Percentiles rank a stretch among this genome's conserved stretches.
Evolutionary conservation across 768 basidiomycete species (phyloP).

Genomic region (Boletus sp.): DNA sequence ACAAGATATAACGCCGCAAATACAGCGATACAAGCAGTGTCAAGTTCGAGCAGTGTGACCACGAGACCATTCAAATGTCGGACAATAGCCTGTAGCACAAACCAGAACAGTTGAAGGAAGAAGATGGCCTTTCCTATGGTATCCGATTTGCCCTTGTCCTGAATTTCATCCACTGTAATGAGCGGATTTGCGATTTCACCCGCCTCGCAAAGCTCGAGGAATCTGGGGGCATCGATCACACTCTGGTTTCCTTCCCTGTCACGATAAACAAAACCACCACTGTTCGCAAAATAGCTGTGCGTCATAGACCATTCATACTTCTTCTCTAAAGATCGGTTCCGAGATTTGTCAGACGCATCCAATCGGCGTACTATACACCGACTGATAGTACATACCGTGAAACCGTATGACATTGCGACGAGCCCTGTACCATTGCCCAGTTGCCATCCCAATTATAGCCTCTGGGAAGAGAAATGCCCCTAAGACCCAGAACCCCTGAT

Average conservation of each 20-base stretch:
- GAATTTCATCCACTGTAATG: neutral
- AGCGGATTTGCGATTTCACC: neutral
- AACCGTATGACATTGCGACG: neutral
- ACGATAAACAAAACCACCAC: neutral
- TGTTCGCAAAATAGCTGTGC: neutral
- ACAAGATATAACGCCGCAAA: too few relatives aligned
- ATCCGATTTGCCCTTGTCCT: constrained; percentile 1
- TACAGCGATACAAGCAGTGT: too few relatives aligned
- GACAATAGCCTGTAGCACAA: neutral
- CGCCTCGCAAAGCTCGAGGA: too few relatives aligned
- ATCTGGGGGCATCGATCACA: too few relatives aligned
- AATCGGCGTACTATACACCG: too few relatives aligned
- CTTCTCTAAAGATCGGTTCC: neutral
- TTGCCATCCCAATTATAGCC: neutral
- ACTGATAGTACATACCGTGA: too few relatives aligned
- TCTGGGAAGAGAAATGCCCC: neutral
- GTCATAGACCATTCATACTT: neutral
- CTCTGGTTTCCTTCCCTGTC: neutral
- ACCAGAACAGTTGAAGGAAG: neutral
- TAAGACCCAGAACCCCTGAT: neutral
- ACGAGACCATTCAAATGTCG: too few relatives aligned
- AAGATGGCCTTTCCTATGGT: neutral
- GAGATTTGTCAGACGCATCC: too few relatives aligned
- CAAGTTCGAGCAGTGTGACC: too few relatives aligned
- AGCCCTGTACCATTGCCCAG: neutral